Evolutionary conservation across 176 grass and related monocot species (phyloP).

Genomic region (Cenchrus fungigraminus): DNA sequence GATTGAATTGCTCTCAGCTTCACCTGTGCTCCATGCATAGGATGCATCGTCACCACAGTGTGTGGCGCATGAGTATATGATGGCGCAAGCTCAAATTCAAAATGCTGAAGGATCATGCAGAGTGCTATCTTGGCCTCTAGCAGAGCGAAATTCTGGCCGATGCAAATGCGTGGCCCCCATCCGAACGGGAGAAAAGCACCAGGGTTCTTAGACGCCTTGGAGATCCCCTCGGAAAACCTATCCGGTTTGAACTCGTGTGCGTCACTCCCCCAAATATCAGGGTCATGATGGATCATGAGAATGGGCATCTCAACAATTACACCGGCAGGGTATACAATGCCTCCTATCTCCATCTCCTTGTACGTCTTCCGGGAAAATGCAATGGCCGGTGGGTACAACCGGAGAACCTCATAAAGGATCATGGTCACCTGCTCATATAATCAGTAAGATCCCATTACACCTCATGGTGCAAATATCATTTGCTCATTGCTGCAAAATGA

Average conservation of each 20-base stretch:
- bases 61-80: slow-evolving; percentile 39
- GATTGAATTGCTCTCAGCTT: slow-evolving; percentile 4
- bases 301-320: slow-evolving; percentile 15
- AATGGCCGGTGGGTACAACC: slow-evolving; percentile 56
- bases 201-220: slow-evolving; percentile 20
- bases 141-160: no score
- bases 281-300: slow-evolving; percentile 45
- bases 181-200: slow-evolving; percentile 39
- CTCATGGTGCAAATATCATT: no score
- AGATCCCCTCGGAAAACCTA: slow-evolving; percentile 40
- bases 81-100: slow-evolving; percentile 18
- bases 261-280: slow-evolving; percentile 42
- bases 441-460: neutral
- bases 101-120: no score
- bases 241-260: slow-evolving; percentile 43
- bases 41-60: slow-evolving; percentile 15
- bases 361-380: slow-evolving; percentile 23
- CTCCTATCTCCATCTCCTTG: slow-evolving; percentile 57
- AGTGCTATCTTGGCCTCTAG: no score
- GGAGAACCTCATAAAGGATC: slow-evolving; percentile 76
- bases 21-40: slow-evolving; percentile 44
- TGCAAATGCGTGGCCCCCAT: slow-evolving; percentile 43
- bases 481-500: neutral
- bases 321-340: neutral
- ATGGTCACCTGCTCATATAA: slow-evolving; percentile 53